Conservation (phyloP, 2,329 filamentous ascomycete genomes). For the Phyllosticta citriasiana region DNA sequence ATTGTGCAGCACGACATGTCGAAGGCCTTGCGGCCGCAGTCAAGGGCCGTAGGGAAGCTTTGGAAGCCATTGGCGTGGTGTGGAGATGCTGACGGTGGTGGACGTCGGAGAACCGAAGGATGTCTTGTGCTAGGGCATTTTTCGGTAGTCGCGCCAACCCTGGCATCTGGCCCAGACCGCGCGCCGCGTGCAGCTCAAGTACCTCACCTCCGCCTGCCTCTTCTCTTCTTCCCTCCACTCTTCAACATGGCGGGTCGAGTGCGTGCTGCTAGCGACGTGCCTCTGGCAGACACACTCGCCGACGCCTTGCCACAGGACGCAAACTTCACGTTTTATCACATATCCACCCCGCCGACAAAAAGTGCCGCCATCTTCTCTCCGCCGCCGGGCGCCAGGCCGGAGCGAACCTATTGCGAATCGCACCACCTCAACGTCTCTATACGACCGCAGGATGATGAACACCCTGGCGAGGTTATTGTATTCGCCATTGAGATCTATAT, state of each 20-base stretch:
- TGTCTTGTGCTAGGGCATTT: conserved; percentile 11
- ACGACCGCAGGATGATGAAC: conserved; percentile 13
- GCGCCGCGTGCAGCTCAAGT: neutral
- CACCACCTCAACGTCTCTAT: conserved; percentile 62
- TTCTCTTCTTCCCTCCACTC: neutral
- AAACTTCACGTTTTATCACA: conserved; percentile 66
- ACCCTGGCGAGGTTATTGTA: conserved; percentile 50
- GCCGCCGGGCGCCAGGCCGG: conserved; percentile 58
- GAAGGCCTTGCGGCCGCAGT: conserved; percentile 18
- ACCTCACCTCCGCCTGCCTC: neutral
- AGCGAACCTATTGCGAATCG: conserved; percentile 75
- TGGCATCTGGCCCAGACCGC: neutral
- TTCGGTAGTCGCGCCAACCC: conserved; percentile 1
- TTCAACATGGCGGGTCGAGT: neutral
- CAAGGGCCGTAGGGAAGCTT: conserved; percentile 28
- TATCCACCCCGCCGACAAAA: conserved; percentile 72
- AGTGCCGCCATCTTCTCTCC: conserved; percentile 70
- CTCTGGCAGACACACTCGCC: conserved; percentile 35
- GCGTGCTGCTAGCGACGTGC: neutral
- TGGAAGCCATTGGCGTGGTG: conserved; percentile 36
- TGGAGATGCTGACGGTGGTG: conserved; percentile 11
- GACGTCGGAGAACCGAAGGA: conserved; percentile 12
- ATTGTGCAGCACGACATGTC: conserved; percentile 16
- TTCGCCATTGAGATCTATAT: conserved; percentile 82
- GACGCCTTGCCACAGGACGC: conserved; percentile 43